phyloP scores from a whole-genome alignment of 2,329 filamentous ascomycete genomes.

The Apiospora marii region DNA sequence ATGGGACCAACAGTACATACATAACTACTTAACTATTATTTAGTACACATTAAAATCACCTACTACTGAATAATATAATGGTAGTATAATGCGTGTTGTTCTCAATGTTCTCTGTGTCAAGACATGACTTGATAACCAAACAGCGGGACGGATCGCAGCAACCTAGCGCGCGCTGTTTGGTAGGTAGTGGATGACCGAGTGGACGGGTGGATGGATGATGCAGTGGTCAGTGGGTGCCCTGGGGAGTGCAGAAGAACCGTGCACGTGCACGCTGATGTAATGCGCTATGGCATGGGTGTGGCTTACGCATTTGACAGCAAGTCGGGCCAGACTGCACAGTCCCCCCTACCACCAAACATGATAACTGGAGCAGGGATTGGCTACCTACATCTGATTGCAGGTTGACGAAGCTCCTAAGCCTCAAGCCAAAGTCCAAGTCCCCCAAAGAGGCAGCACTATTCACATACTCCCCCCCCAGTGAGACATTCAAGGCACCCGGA shows the following conservation, averaged over 20 bases:
- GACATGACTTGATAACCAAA: neutral
- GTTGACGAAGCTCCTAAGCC: conserved; percentile 19
- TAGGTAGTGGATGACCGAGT: neutral
- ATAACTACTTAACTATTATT: neutral
- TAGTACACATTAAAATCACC: neutral
- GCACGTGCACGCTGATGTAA: conserved; percentile 22
- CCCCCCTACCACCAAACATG: neutral
- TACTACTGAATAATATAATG: too few species aligned
- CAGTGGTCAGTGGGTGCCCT: neutral
- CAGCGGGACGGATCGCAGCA: neutral
- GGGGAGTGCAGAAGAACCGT: neutral
- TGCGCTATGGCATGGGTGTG: neutral
- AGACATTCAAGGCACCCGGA: conserved; percentile 17
- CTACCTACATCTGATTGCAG: neutral
- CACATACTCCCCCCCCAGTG: neutral
- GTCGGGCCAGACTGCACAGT: neutral
- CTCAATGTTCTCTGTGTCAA: neutral
- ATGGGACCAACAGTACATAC: neutral
- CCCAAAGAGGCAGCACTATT: conserved; percentile 14
- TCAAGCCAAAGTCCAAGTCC: neutral
- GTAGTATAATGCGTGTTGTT: neutral
- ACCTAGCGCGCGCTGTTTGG: neutral
- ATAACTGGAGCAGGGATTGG: neutral
- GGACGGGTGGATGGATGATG: neutral
- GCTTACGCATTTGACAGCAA: conserved; percentile 5